Base-by-base conservation (phyloP, 2,329 filamentous ascomycete species). In the Diaporthe vaccinii region DNA sequence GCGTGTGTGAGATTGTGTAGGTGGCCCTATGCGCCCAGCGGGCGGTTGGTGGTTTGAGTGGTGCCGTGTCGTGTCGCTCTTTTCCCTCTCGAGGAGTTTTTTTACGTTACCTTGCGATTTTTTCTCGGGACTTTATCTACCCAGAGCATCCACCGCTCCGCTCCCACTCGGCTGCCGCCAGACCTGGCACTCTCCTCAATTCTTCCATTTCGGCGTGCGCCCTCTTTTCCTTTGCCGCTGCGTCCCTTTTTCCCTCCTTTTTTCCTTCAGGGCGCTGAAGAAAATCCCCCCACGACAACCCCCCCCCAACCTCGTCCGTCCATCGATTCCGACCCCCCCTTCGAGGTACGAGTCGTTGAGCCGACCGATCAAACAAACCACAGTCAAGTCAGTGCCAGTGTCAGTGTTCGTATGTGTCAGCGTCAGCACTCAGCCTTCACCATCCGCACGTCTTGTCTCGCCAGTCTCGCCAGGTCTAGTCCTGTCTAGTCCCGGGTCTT, bases 81-180 rank as follows among this genome's bases (percentile, higher is more conserved):
- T 74, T 71, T 70, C 72, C 72, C 55, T 31, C 59, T 74, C 72
- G 51, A 74, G 62, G 39, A 55, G 28, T 68, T 68, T 67, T 69
- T 74, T 70, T 62, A 51, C 39, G 53, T 58, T 72, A 72, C 67
- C 55, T 72, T 74, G 55, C 53, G 67, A 74, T 74, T 74, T 74
- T 72, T 72, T 70, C 68, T 58, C 71, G 71, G 71, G 71, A 73
- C 71, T 73, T 73, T 73, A 73, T 65, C 71, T 65, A 73, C 58
- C 46, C 58, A 44, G 71, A 73, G 71, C 71, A 73, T 73, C 71
- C 71, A 73, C 71, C 71, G 71, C 71, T 73, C 71, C 58, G 70
- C 70, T 73, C 57, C 71, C 71, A 55, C 71, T 73, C 46, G 44
- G 41, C 44, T 73, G 58, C 71, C 71, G 71, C 58, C 55, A 62